Conservation (phyloP, 768 basidiomycete genomes). For the Termitomyces sp. region DNA sequence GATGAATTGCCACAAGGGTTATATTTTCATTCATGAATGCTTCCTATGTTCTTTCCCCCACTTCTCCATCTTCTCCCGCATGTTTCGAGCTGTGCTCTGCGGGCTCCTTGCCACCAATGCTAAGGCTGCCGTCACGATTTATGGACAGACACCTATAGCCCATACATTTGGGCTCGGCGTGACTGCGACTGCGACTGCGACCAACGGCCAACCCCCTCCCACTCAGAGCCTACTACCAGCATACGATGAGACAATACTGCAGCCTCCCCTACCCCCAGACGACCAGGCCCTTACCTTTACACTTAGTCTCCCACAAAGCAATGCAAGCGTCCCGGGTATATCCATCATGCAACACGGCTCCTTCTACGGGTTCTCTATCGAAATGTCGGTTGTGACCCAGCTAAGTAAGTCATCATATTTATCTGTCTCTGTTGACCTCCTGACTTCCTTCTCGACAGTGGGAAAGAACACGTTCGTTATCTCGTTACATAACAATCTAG, state of each 20-base stretch:
- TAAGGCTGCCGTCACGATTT: conserved; percentile 25
- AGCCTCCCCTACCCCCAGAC: conserved; percentile 46
- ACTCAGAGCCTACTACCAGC: conserved; percentile 38
- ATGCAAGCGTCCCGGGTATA: conserved; percentile 27
- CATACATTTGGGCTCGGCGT: conserved; percentile 13
- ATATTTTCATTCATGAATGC: not conserved
- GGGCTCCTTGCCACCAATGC: conserved; percentile 10
- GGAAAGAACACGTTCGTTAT: conserved; percentile 47
- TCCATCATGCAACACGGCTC: conserved; percentile 45
- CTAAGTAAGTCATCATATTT: conserved; percentile 47
- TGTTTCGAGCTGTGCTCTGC: conserved; percentile 11
- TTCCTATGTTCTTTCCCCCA: not conserved
- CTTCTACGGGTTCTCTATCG: conserved; percentile 74
- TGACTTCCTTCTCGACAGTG: conserved; percentile 30
- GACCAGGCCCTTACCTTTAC: conserved; percentile 42
- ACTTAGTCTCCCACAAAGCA: conserved; percentile 37
- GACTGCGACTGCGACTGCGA: conserved; percentile 15
- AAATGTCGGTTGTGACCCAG: conserved; percentile 69
- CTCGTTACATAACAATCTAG: not conserved
- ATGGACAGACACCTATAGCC: conserved; percentile 28
- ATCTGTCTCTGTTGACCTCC: not conserved
- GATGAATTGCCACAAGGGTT: not conserved
- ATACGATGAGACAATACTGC: conserved; percentile 50
- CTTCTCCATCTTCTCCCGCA: conserved; percentile 1
- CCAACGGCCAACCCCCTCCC: conserved; percentile 21